Evolutionary conservation across 2,329 filamentous ascomycete genomes (phyloP).

Genomic region (Colletotrichum destructivum): DNA sequence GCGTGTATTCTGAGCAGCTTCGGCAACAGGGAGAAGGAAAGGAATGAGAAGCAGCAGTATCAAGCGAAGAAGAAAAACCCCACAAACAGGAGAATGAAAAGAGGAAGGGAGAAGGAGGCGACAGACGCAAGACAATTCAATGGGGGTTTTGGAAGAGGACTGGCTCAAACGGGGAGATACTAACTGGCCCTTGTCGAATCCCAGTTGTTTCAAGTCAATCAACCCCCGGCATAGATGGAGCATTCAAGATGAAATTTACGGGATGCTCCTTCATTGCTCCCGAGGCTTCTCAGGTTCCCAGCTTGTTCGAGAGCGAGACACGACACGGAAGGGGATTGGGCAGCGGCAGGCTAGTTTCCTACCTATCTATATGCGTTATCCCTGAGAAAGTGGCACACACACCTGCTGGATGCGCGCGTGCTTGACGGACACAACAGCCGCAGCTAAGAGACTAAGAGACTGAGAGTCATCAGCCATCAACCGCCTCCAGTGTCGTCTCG

Average conservation of each 20-base stretch:
- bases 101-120: background rate
- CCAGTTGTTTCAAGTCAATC: conserved; percentile 41
- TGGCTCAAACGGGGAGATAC: conserved; percentile 14
- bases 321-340: background rate
- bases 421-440: conserved; percentile 33
- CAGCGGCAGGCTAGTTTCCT: conserved; percentile 5
- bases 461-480: background rate
- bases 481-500: conserved; percentile 29
- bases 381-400: conserved; percentile 21
- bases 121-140: too few relatives aligned
- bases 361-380: background rate
- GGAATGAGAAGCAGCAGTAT: too few relatives aligned
- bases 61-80: too few relatives aligned
- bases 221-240: conserved; percentile 8
- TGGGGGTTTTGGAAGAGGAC: conserved; percentile 27
- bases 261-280: background rate
- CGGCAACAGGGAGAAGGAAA: background rate
- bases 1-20: background rate
- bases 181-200: conserved; percentile 21
- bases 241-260: background rate
- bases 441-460: conserved; percentile 9
- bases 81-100: background rate
- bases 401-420: conserved; percentile 31
- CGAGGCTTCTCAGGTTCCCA: background rate
- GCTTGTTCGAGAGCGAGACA: conserved; percentile 9